Base-by-base conservation (phyloP, 768 basidiomycete genomes). In the Lactarius evosmus region DNA sequence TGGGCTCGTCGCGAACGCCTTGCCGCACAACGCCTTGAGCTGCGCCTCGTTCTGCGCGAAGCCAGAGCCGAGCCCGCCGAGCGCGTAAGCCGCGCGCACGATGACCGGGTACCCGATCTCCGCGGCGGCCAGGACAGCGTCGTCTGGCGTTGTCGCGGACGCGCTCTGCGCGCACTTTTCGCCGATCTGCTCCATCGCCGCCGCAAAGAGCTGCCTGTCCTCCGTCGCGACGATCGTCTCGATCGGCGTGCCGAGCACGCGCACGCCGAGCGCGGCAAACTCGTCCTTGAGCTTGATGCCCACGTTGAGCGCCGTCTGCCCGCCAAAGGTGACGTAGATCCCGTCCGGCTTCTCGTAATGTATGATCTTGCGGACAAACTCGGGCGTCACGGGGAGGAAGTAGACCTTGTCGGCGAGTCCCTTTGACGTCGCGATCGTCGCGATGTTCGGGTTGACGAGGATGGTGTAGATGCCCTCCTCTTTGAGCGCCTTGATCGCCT, bases 381-480 rank as follows among this genome's bases (percentile, higher is more conserved):
- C 97, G 65, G 95, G 93, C 14, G 93, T 98, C 61, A 98, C 97
- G 52, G 97, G 97, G 11, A 99, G 83, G 84, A 98, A 99, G 80
- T 98, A 99, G 55, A 99, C 96, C 76, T 98, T 98, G 81, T 99
- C 97, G 27, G 97, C 97, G 56, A 99, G 85, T 66, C 97, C 95
- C 70, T 95, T 95, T 54, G 93, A 95, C 1, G 95, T 97, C 51
- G 95, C 95, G 69, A 98, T 99, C 41, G 97, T 99, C 25, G 97
- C 97, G 70, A 99, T 99, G 77, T 99, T 99, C 30, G 97, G 96
- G 77, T 98, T 98, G 70, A 99, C 85, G 74, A 99, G 87, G 76
- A 99, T 94, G 63, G 97, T 99, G 78, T 97, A 98, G 72, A 99
- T 98, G 36, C 97, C 97, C 74, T 98, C 97, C 74, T 93, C 93